Evolutionary conservation across 257 asterid species (phyloP).

Genomic region (Ilex asprella): DNA sequence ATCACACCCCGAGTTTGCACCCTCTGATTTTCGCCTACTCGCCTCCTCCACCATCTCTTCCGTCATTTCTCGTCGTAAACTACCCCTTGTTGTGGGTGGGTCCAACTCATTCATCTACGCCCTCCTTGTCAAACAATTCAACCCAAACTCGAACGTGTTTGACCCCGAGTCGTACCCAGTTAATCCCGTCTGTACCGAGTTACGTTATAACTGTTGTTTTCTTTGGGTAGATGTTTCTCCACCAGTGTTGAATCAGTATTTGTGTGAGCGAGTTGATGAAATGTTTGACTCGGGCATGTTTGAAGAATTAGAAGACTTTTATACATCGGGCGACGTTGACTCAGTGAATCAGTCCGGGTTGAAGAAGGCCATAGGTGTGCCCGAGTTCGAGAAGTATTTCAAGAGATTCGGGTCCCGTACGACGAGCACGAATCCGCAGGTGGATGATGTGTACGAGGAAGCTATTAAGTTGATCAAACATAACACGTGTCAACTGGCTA

Average conservation of each 20-base stretch:
- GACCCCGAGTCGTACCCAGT: constrained; percentile 17
- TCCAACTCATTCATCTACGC: constrained; percentile 76
- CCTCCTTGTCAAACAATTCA: constrained; percentile 34
- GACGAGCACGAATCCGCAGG: not conserved
- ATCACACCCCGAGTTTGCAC: constrained; percentile 51
- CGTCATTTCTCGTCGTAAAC: constrained; percentile 23
- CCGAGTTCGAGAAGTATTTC: constrained; percentile 62
- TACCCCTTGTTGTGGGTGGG: constrained; percentile 80
- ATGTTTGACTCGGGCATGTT: constrained; percentile 81
- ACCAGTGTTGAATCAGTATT: constrained; percentile 45
- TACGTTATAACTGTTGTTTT: constrained; percentile 65
- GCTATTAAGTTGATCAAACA: constrained; percentile 67
- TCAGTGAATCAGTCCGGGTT: constrained; percentile 44
- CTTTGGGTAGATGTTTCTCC: constrained; percentile 59
- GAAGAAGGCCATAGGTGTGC: constrained; percentile 76
- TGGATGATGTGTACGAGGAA: constrained; percentile 26
- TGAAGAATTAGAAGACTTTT: constrained; percentile 49
- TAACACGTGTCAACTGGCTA: constrained; percentile 66
- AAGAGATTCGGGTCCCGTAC: constrained; percentile 2
- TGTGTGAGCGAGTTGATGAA: constrained; percentile 66
- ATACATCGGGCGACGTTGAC: constrained; percentile 17
- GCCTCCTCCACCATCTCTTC: constrained; percentile 31
- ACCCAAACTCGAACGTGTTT: constrained; percentile 46
- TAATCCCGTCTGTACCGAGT: constrained; percentile 27
- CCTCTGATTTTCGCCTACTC: constrained; percentile 44